Percentiles rank a stretch among this genome's conserved stretches.
phyloP scores from a whole-genome alignment of 2,329 filamentous ascomycete species.

The Ophiostoma perfectum region DNA sequence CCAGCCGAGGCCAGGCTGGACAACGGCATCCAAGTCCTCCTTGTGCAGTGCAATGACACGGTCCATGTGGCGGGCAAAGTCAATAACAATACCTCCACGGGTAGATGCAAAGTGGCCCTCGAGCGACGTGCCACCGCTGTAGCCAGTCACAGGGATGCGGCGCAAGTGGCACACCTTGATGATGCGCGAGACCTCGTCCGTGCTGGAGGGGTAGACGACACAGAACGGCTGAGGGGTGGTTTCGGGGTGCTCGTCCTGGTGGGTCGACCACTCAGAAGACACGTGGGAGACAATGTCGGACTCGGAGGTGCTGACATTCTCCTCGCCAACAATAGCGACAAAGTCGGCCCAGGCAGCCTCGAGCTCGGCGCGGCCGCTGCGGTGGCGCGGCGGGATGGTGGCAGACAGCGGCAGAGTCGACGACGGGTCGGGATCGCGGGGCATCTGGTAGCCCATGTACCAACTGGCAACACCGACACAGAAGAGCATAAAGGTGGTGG shows the following conservation, averaged over 20 bases:
- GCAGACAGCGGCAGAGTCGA: conserved; percentile 57
- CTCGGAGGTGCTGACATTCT: conserved; percentile 57
- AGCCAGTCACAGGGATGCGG: conserved; percentile 77
- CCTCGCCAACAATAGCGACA: conserved; percentile 56
- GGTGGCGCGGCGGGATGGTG: conserved; percentile 49
- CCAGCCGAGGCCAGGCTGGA: conserved; percentile 81
- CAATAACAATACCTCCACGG: conserved; percentile 65
- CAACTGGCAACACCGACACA: conserved; percentile 50
- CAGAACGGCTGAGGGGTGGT: conserved; percentile 55
- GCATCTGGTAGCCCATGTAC: conserved; percentile 53
- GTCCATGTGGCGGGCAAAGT: conserved; percentile 84
- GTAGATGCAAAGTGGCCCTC: conserved; percentile 87
- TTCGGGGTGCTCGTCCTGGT: conserved; percentile 38
- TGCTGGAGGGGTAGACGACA: conserved; percentile 69
- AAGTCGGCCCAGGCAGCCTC: conserved; percentile 68
- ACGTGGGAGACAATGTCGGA: conserved; percentile 53
- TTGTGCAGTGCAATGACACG: conserved; percentile 71
- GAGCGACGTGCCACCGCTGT: conserved; percentile 80
- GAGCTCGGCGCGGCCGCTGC: conserved; percentile 57
- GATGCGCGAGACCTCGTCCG: conserved; percentile 76
- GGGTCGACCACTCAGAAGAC: conserved; percentile 59
- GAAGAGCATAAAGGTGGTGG: conserved; percentile 48
- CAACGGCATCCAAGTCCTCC: conserved; percentile 68
- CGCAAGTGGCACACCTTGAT: conserved; percentile 84
- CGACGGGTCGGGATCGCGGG: conserved; percentile 44